Percentiles rank a stretch among this genome's conserved stretches.
Conservation (phyloP, 305 asterid genomes). For the Fraxinus xanthoxyloides region DNA sequence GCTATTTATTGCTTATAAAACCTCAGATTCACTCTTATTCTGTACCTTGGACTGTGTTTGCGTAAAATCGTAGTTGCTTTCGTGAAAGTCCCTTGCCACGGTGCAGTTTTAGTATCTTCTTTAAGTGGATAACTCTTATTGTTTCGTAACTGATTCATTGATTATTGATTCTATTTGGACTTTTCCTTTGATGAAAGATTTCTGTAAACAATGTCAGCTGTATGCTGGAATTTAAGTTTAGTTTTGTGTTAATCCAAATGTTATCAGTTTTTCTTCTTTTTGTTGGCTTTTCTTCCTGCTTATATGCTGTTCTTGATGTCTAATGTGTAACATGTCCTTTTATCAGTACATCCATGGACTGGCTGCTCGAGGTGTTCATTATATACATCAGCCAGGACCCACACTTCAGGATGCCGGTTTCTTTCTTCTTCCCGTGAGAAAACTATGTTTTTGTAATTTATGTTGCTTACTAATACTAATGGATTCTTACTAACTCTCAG, state of each 20-base stretch:
- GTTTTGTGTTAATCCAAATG: not conserved
- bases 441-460: not conserved
- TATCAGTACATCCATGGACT: slow-evolving; percentile 33
- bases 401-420: slow-evolving; percentile 31
- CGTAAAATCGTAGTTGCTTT: not conserved
- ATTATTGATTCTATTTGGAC: not conserved
- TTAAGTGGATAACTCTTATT: not conserved
- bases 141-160: not conserved
- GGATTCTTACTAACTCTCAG: not conserved
- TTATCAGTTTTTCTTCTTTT: not conserved
- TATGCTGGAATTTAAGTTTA: not conserved
- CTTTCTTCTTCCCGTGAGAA: slow-evolving; percentile 43
- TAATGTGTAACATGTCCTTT: slow-evolving; percentile 6
- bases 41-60: not conserved
- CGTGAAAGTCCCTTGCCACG: not conserved
- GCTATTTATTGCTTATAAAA: not conserved
- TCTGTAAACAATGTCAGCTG: too few species aligned
- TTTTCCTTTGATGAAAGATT: not conserved
- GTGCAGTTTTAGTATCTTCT: not conserved
- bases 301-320: not conserved
- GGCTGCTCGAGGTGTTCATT: slow-evolving; percentile 36
- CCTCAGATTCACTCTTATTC: not conserved
- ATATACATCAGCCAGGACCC: slow-evolving; percentile 34
- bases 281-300: not conserved
- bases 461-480: not conserved